phyloP scores from a whole-genome alignment of 192 early-diverging fungal species.

The Rhizophagus clarus region DNA sequence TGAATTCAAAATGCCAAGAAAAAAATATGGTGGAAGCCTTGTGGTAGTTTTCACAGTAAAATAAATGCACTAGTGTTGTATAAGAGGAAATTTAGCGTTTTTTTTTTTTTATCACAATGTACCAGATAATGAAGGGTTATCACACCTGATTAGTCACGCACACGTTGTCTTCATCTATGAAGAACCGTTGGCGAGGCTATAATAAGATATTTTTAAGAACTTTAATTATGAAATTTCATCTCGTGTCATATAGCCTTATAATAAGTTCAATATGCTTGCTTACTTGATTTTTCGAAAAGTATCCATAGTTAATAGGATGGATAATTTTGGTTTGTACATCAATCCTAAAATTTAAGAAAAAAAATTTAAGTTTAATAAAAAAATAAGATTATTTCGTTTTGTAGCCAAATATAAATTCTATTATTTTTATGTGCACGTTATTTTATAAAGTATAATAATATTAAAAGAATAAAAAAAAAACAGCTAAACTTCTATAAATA shows the following conservation, averaged over 20 bases:
- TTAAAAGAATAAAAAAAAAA: not conserved
- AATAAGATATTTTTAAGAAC: not conserved
- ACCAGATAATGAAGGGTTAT: too few species aligned
- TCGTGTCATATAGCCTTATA: too few species aligned
- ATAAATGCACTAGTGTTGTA: conserved; percentile 49
- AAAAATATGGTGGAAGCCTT: conserved; percentile 39
- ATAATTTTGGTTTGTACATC: conserved; percentile 53
- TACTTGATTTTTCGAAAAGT: conserved; percentile 34
- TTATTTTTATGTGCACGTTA: not conserved
- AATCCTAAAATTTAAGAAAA: conserved; percentile 21
- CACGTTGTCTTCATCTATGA: conserved; percentile 44
- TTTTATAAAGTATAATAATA: not conserved
- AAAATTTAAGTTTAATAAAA: not conserved
- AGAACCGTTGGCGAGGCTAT: conserved; percentile 60
- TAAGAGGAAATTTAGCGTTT: not conserved
- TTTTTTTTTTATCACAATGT: too few species aligned
- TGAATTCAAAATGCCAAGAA: conserved; percentile 53
- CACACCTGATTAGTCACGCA: conserved; percentile 56
- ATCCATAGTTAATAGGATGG: conserved; percentile 63
- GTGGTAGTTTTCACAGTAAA: conserved; percentile 42
- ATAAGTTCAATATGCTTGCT: too few species aligned
- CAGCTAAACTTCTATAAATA: too few species aligned
- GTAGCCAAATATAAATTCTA: not conserved
- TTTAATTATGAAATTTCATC: too few species aligned
- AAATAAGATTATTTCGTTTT: not conserved